These are phyloP conservation scores for Conticribra weissflogii DNA, from an alignment of 108 stramenopile species.

Conservation along the genomic window DNA sequence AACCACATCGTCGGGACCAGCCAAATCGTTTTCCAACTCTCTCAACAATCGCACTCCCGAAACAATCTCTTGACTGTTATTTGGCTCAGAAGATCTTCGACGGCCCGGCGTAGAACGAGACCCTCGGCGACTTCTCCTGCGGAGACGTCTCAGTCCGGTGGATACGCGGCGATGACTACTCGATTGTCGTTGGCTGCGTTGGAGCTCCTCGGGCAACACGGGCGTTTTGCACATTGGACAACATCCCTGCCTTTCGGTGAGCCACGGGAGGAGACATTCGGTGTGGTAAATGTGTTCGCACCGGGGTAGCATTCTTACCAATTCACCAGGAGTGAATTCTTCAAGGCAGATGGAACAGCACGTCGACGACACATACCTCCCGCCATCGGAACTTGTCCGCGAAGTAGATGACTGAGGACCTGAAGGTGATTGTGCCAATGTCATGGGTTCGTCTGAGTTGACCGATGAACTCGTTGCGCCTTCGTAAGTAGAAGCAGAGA, in stretches of 20 bases:
- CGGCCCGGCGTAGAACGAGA: neutral
- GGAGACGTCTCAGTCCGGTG: neutral
- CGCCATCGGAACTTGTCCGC: conserved; percentile 3
- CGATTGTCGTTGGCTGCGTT: neutral
- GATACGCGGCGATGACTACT: neutral
- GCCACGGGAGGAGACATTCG: conserved; percentile 24
- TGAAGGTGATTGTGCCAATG: neutral
- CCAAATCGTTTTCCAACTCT: neutral
- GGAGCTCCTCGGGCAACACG: conserved; percentile 10
- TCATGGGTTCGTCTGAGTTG: neutral
- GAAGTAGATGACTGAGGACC: conserved; percentile 2
- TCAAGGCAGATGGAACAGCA: conserved; percentile 92
- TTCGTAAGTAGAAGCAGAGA: neutral
- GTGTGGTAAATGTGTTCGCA: conserved; percentile 54
- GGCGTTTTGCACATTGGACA: conserved; percentile 27
- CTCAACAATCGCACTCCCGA: neutral
- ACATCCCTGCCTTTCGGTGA: conserved; percentile 22
- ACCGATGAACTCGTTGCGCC: neutral
- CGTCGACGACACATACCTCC: conserved; percentile 25
- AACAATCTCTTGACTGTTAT: neutral
- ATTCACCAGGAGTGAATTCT: conserved; percentile 83
- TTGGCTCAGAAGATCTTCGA: neutral
- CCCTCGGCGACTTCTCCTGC: neutral
- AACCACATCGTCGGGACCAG: neutral
- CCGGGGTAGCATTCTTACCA: conserved; percentile 72